Conservation (phyloP, 768 basidiomycete species). For the Boletus sensibilis region DNA sequence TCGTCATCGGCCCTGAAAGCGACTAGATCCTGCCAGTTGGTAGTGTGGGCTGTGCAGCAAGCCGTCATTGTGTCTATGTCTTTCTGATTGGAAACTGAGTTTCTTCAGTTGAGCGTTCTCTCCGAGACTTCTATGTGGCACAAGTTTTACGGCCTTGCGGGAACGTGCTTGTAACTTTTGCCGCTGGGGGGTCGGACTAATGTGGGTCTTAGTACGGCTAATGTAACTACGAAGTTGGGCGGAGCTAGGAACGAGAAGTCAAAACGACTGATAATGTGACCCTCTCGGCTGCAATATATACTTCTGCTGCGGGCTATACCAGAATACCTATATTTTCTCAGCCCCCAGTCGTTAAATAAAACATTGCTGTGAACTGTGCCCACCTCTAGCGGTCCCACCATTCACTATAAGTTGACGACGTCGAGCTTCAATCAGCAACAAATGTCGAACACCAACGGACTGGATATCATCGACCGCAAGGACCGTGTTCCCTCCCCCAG, state of each 20-base stretch:
- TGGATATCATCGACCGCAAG: conserved; percentile 45
- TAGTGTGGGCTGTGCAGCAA: not conserved
- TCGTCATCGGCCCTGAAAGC: too few relatives aligned
- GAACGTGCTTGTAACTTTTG: too few relatives aligned
- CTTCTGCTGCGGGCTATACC: conserved; percentile 1
- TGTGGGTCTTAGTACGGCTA: too few relatives aligned
- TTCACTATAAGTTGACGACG: conserved; percentile 16
- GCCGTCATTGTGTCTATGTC: not conserved
- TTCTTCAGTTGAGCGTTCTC: too few relatives aligned
- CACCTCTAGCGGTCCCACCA: not conserved
- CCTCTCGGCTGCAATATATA: not conserved
- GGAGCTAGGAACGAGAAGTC: not conserved
- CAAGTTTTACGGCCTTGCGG: too few relatives aligned
- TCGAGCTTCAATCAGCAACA: not conserved
- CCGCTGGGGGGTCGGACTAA: too few relatives aligned
- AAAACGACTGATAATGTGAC: not conserved
- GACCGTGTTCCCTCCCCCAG: conserved; percentile 45
- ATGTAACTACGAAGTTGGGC: not conserved
- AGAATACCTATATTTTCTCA: conserved; percentile 1
- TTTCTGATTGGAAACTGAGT: not conserved
- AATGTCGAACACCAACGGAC: conserved; percentile 28
- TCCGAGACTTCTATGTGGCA: too few relatives aligned
- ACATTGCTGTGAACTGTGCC: conserved; percentile 2
- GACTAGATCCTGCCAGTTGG: not conserved
- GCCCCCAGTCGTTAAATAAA: not conserved